These are phyloP conservation scores for Peziza echinospora DNA, from an alignment of 495 filamentous ascomycete species.

Conservation along the genomic window DNA sequence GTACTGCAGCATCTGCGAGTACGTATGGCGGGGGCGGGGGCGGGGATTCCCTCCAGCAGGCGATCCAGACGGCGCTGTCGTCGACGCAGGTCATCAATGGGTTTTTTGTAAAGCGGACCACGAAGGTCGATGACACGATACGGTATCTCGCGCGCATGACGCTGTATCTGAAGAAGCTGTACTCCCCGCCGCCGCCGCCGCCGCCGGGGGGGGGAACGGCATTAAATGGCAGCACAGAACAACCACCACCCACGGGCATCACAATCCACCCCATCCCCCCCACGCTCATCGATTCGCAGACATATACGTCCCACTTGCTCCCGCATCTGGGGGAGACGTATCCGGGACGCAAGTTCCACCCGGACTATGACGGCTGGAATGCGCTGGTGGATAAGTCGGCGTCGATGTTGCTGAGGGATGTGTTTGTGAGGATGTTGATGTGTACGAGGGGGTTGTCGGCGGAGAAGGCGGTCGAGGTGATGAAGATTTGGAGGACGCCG, in stretches of 20 bases:
- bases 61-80: slow-evolving; percentile 52
- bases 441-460: slow-evolving; percentile 54
- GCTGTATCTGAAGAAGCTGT: slow-evolving; percentile 32
- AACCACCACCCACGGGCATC: too few species aligned
- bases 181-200: too few species aligned
- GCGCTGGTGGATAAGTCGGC: slow-evolving; percentile 54
- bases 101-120: slow-evolving; percentile 61
- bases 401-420: slow-evolving; percentile 45
- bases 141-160: slow-evolving; percentile 61
- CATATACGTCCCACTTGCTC: slow-evolving; percentile 41
- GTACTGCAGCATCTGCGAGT: too few species aligned
- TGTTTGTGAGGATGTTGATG: slow-evolving; percentile 78
- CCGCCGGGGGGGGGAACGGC: too few species aligned
- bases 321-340: slow-evolving; percentile 29
- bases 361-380: slow-evolving; percentile 52
- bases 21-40: background rate
- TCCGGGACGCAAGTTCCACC: slow-evolving; percentile 33
- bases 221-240: too few species aligned
- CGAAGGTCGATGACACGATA: slow-evolving; percentile 59
- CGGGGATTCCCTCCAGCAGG: slow-evolving; percentile 24
- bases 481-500: slow-evolving; percentile 52
- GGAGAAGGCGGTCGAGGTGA: slow-evolving; percentile 66
- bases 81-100: slow-evolving; percentile 62
- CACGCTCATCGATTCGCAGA: slow-evolving; percentile 39
- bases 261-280: slow-evolving; percentile 39